phyloP scores from a whole-genome alignment of 495 filamentous ascomycete species.

The Xylaria nigripes region DNA sequence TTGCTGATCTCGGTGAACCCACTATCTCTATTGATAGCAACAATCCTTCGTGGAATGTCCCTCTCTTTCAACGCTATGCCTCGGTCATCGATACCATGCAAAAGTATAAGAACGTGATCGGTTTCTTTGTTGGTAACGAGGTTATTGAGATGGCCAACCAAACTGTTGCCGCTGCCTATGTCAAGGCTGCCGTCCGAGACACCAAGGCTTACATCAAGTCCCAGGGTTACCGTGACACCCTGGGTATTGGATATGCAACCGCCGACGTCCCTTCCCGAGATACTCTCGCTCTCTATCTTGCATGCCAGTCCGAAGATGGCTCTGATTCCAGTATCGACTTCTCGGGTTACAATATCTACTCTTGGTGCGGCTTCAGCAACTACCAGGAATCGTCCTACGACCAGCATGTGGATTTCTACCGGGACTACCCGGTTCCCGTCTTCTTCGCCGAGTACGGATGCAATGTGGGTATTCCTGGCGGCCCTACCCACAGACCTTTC shows the following conservation, averaged over 20 bases:
- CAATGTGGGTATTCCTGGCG: slow-evolving; percentile 43
- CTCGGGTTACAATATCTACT: slow-evolving; percentile 99
- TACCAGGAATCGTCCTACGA: slow-evolving; percentile 67
- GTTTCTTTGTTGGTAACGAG: slow-evolving; percentile 98
- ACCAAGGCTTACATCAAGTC: slow-evolving; percentile 87
- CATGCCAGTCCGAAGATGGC: slow-evolving; percentile 59
- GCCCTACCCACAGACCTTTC: slow-evolving; percentile 63
- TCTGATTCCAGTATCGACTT: slow-evolving; percentile 66
- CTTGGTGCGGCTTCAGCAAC: slow-evolving; percentile 82
- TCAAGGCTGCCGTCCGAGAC: slow-evolving; percentile 94
- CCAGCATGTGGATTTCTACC: slow-evolving; percentile 72
- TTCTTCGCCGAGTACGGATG: slow-evolving; percentile 99
- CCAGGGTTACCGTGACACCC: slow-evolving; percentile 49
- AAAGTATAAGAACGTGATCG: slow-evolving; percentile 79
- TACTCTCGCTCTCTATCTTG: slow-evolving; percentile 80
- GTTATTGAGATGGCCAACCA: slow-evolving; percentile 75
- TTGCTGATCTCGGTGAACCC: slow-evolving; percentile 81
- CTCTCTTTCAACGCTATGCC: slow-evolving; percentile 71
- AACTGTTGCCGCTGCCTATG: slow-evolving; percentile 78
- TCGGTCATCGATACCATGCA: slow-evolving; percentile 68
- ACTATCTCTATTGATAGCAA: slow-evolving; percentile 72
- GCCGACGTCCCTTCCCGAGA: slow-evolving; percentile 73
- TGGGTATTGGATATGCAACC: slow-evolving; percentile 79
- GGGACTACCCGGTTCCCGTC: slow-evolving; percentile 76
- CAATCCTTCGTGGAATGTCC: slow-evolving; percentile 63